Evolutionary conservation across 345 rosid species (phyloP).

Genomic region (Hibiscus trionum): DNA sequence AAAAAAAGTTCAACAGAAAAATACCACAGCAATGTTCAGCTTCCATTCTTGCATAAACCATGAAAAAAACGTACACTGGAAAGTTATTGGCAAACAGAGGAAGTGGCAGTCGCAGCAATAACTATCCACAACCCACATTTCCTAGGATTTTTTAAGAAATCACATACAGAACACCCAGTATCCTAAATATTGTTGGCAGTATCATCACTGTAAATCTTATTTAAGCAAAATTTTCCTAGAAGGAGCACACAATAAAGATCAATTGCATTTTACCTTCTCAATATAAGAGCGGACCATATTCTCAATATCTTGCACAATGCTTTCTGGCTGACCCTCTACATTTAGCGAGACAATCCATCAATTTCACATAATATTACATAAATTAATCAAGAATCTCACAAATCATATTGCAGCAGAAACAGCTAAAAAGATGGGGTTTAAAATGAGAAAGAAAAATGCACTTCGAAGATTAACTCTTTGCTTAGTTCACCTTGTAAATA

Average conservation of each 20-base stretch:
- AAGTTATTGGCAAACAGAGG: background rate
- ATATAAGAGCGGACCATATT: constrained; percentile 95
- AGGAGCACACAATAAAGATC: background rate
- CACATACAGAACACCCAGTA: background rate
- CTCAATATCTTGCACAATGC: constrained; percentile 89
- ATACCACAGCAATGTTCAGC: constrained; percentile 11
- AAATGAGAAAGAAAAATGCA: background rate
- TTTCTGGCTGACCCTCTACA: constrained; percentile 97
- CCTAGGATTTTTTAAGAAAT: background rate
- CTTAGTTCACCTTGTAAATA: background rate
- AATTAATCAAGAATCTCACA: background rate
- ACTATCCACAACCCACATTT: background rate
- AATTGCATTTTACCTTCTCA: constrained; percentile 65
- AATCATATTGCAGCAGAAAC: background rate
- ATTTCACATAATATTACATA: constrained; percentile 2
- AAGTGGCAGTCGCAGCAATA: background rate
- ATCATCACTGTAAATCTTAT: constrained; percentile 5
- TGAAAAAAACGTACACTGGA: background rate
- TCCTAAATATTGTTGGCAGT: too few species aligned
- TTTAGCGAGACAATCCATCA: constrained; percentile 16
- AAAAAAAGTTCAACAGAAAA: constrained; percentile 15
- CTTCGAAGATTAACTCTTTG: background rate
- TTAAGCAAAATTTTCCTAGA: background rate
- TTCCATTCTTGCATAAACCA: constrained; percentile 8
- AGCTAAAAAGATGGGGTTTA: background rate